Percentiles rank a stretch among this genome's conserved stretches.
phyloP scores from a whole-genome alignment of 2,329 filamentous ascomycete species.

The Nemania serpens region DNA sequence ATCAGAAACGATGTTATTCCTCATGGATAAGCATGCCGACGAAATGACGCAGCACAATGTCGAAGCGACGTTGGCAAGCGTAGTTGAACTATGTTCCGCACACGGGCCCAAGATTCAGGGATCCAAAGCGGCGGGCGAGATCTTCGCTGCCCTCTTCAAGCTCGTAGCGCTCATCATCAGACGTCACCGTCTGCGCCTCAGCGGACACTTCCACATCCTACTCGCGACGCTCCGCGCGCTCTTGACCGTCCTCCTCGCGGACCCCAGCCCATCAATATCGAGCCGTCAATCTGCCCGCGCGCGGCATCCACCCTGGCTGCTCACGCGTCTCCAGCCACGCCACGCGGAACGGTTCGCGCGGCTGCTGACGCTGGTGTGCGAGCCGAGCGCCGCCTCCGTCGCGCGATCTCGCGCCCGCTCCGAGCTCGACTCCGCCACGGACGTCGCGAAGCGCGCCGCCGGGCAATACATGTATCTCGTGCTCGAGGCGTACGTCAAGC shows the following conservation, averaged over 20 bases:
- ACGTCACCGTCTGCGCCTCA: conserved; percentile 63
- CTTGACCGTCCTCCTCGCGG: conserved; percentile 56
- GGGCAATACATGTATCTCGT: conserved; percentile 66
- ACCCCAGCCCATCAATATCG: conserved; percentile 39
- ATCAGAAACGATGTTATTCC: conserved; percentile 38
- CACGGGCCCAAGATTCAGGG: conserved; percentile 31
- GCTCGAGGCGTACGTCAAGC: conserved; percentile 62
- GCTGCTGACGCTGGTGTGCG: conserved; percentile 63
- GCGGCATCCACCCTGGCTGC: conserved; percentile 45
- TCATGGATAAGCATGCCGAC: conserved; percentile 56
- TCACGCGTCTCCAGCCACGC: conserved; percentile 42
- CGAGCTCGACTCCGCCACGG: conserved; percentile 61
- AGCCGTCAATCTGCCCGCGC: conserved; percentile 14
- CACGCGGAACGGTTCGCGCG: conserved; percentile 59
- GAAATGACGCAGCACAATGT: conserved; percentile 64
- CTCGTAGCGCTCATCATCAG: conserved; percentile 62
- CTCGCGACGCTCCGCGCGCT: conserved; percentile 59
- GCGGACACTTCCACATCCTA: conserved; percentile 66
- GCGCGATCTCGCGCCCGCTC: conserved; percentile 44
- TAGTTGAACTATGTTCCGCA: conserved; percentile 44
- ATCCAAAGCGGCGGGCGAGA: conserved; percentile 41
- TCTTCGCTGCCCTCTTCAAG: conserved; percentile 55
- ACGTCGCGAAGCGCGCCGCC: conserved; percentile 64
- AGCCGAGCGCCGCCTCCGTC: conserved; percentile 62
- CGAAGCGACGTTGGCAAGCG: conserved; percentile 55